Conservation (phyloP, 2,329 filamentous ascomycete species). For the Fusarium udum region DNA sequence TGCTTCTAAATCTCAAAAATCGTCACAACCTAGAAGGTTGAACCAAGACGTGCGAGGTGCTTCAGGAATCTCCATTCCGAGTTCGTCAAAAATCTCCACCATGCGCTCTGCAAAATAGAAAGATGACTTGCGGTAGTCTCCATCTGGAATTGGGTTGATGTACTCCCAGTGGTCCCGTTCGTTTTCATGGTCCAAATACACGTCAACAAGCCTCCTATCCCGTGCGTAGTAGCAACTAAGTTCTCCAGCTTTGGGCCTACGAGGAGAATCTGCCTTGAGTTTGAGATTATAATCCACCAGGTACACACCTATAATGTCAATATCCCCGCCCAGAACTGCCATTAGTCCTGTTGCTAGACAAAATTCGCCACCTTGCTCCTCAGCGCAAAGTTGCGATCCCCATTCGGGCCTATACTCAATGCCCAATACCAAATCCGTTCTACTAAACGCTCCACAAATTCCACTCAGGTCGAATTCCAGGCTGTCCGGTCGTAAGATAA, state of each 20-base stretch:
- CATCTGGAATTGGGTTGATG: not conserved
- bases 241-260: accelerated
- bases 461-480: accelerated
- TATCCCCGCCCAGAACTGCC: not conserved
- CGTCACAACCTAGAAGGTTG: not conserved
- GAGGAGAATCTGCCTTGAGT: not conserved
- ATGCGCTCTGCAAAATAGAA: not conserved
- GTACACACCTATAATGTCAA: not conserved
- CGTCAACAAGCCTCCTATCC: not conserved
- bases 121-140: not conserved
- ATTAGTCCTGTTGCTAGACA: accelerated
- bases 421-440: not conserved
- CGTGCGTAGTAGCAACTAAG: not conserved
- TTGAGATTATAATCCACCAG: not conserved
- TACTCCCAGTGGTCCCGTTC: not conserved
- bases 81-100: too few relatives aligned
- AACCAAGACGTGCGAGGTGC: not conserved
- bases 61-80: too few relatives aligned
- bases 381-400: not conserved
- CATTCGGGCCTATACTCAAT: not conserved
- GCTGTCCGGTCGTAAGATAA: not conserved
- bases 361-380: not conserved
- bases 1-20: not conserved
- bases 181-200: accelerated
- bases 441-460: not conserved